A percentile compares a stretch with the other conserved stretches of the same genome.
Conservation (phyloP, 2,329 filamentous ascomycete genomes). For the Fusarium cyanostomum region DNA sequence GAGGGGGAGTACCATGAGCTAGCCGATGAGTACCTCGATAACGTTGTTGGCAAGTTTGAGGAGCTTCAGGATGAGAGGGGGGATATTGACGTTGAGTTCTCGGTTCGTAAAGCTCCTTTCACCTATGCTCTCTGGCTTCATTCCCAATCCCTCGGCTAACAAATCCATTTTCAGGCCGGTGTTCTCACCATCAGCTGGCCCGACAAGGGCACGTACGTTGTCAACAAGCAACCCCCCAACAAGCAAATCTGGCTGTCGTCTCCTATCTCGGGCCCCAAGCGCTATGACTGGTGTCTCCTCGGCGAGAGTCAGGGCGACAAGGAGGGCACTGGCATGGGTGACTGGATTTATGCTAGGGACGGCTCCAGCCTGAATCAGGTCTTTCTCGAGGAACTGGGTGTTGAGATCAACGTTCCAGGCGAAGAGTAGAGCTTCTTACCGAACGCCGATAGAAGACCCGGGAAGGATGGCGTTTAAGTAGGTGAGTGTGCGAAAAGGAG, state of each 20-base stretch:
- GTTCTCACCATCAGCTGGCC: constrained; percentile 81
- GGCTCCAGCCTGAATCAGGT: constrained; percentile 78
- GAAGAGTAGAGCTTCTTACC: constrained; percentile 43
- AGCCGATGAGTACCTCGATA: constrained; percentile 77
- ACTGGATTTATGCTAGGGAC: constrained; percentile 91
- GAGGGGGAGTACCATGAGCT: constrained; percentile 79
- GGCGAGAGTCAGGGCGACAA: constrained; percentile 78
- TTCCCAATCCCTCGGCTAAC: constrained; percentile 20
- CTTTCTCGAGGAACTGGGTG: constrained; percentile 77
- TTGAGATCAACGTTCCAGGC: constrained; percentile 61
- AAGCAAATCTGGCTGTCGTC: constrained; percentile 98
- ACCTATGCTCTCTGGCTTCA: neutral
- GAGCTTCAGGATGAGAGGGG: constrained; percentile 75
- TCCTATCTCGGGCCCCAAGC: constrained; percentile 89
- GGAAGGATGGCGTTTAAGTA: constrained; percentile 16
- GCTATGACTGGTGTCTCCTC: constrained; percentile 86
- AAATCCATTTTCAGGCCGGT: constrained; percentile 70
- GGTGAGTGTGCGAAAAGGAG: constrained; percentile 6
- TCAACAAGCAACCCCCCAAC: constrained; percentile 99
- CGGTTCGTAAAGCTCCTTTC: constrained; percentile 63
- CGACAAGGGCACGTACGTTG: constrained; percentile 81
- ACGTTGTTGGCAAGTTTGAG: constrained; percentile 70
- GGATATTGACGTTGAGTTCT: constrained; percentile 88
- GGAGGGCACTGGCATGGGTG: constrained; percentile 75
- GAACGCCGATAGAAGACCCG: constrained; percentile 19